Conservation (phyloP, 2,329 filamentous ascomycete species). For the Stachybotrys echinatus region DNA sequence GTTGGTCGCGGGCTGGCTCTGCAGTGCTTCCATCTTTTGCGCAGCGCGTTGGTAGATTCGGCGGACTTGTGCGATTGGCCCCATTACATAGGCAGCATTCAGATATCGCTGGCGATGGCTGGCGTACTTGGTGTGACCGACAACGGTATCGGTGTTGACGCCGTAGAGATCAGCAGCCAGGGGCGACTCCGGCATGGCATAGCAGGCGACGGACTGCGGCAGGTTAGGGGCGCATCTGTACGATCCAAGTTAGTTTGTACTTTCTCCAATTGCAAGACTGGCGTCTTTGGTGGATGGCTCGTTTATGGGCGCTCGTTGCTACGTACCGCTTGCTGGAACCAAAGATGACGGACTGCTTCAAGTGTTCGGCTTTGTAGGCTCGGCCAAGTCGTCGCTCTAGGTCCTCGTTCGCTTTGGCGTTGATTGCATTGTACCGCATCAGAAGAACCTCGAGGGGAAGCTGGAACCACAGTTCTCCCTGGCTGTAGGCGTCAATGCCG, state of each 20-base stretch:
- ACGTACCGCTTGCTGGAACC: constrained; percentile 16
- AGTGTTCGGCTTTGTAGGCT: constrained; percentile 12
- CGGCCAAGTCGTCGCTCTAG: constrained; percentile 16
- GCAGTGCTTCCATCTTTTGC: constrained; percentile 14
- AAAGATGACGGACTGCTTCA: constrained; percentile 18
- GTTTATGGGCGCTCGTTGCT: background rate
- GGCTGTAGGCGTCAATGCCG: background rate
- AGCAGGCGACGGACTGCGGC: constrained; percentile 16
- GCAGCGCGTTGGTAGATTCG: constrained; percentile 14
- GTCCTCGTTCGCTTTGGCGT: constrained; percentile 14
- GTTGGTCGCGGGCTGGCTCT: constrained; percentile 6
- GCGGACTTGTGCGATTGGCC: constrained; percentile 15
- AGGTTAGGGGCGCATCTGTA: constrained; percentile 16
- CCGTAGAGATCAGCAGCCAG: constrained; percentile 16
- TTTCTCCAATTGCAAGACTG: background rate
- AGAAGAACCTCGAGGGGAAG: constrained; percentile 19
- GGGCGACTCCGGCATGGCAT: constrained; percentile 19
- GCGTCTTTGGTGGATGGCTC: too few species aligned
- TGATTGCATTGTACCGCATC: constrained; percentile 16
- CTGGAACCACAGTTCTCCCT: constrained; percentile 24
- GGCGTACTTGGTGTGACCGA: constrained; percentile 9
- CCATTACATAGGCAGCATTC: constrained; percentile 18
- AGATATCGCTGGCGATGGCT: constrained; percentile 19
- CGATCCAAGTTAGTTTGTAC: background rate
- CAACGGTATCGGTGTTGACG: constrained; percentile 14